Conservation (phyloP, 148 eudicot genomes). For the Euryodendron excelsum region DNA sequence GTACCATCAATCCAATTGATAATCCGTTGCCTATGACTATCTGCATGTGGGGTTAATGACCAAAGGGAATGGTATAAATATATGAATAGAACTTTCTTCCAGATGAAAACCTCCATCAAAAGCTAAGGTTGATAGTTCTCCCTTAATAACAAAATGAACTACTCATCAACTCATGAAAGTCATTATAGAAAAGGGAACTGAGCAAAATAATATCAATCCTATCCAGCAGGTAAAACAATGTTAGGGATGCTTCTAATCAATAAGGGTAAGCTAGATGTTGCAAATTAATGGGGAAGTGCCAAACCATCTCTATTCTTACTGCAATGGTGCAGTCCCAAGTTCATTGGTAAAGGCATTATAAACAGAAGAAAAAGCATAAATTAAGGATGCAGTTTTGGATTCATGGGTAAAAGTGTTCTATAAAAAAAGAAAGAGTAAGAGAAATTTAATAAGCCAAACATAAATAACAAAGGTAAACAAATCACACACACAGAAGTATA, state of each 20-base stretch:
- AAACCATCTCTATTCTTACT: not conserved
- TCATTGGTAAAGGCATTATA: not conserved
- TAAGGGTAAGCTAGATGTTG: not conserved
- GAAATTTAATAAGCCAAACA: not conserved
- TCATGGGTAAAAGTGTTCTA: not conserved
- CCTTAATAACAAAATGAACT: not conserved
- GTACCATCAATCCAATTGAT: slow-evolving; percentile 87
- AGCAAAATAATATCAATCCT: not conserved
- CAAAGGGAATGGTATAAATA: not conserved
- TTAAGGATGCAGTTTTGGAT: not conserved
- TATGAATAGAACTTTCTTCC: not conserved
- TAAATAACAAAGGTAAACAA: not conserved
- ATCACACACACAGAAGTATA: not conserved
- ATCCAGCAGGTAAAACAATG: not conserved
- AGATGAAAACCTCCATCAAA: not conserved
- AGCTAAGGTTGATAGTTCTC: not conserved
- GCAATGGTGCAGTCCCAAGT: no score
- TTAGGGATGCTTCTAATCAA: slow-evolving; percentile 5
- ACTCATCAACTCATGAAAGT: not conserved
- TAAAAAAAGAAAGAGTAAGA: not conserved
- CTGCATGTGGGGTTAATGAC: slow-evolving; percentile 35
- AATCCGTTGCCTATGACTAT: slow-evolving; percentile 90
- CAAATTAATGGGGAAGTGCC: no score
- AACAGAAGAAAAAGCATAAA: not conserved
- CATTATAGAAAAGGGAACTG: not conserved